Conservation (phyloP, 2,329 filamentous ascomycete species). For the Dactylonectria estremocensis region DNA sequence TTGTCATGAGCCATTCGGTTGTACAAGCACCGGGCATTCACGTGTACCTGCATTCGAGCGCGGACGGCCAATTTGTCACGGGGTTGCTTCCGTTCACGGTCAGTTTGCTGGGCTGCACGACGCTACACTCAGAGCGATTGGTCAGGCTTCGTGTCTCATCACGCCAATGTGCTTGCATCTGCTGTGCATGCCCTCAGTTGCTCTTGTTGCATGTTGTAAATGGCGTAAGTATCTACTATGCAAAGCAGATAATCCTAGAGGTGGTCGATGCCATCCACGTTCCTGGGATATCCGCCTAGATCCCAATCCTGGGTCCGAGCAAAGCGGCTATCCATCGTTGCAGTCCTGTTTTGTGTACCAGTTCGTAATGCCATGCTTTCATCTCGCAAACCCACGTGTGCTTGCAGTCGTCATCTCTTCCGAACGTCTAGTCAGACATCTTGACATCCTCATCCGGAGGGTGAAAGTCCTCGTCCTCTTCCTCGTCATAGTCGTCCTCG, state of each 20-base stretch:
- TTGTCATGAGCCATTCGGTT: background rate
- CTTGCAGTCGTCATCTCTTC: conserved; percentile 4
- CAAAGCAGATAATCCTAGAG: conserved; percentile 39
- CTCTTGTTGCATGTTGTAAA: conserved; percentile 31
- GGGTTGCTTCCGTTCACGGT: conserved; percentile 6
- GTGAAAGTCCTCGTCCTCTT: conserved; percentile 80
- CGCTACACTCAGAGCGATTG: background rate
- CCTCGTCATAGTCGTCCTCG: conserved; percentile 83
- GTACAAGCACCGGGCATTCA: background rate
- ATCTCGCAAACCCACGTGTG: conserved; percentile 9
- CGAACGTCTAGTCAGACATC: conserved; percentile 66
- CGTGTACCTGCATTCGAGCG: background rate
- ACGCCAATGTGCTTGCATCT: background rate
- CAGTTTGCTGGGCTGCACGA: background rate
- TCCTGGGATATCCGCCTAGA: conserved; percentile 38
- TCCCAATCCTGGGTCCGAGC: conserved; percentile 33
- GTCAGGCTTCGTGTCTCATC: background rate
- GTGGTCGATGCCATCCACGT: conserved; percentile 39
- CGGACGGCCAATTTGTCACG: background rate
- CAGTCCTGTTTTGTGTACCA: conserved; percentile 37
- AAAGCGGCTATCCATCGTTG: conserved; percentile 39
- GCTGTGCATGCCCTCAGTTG: conserved; percentile 27
- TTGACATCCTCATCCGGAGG: conserved; percentile 77
- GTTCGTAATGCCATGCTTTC: conserved; percentile 43
- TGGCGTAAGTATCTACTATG: conserved; percentile 34